Base-by-base conservation (phyloP, 2,329 filamentous ascomycete species). In the Corinectria fuckeliana region DNA sequence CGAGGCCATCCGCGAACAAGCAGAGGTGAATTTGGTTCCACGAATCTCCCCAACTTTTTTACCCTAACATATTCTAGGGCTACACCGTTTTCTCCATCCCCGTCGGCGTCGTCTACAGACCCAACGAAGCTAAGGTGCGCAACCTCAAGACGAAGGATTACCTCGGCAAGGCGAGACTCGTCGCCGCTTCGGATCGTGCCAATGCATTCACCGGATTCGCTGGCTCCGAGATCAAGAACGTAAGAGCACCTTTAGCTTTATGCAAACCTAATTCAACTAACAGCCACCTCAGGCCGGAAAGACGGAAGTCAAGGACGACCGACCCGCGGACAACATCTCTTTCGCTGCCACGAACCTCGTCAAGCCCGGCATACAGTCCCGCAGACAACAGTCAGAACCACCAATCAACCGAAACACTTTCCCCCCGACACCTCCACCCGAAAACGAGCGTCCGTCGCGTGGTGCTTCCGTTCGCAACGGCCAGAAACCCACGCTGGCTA, bases 61-160 rank as follows among this genome's bases (percentile, higher is more conserved):
- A 20, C 48, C n/a, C 70, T 80, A 60, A 79, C 64, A 56, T 38
- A 13, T 55, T 32, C 3, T 62, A 96, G 91, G 95, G 94, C 45
- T 99, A 99, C 74, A 98, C 95, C 0, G 95, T 99, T 39, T 99
- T 99, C 79, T 98, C 93, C 0, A 98, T 98, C 52, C 95, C 95
- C 0, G 93, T 98, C 11, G 95, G 95, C 21, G 91, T 97, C 28
- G 86, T 99, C 14, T 99, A 98, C 77, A 85, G 95, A 58, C 95
- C 95, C 20, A 98, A 97, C 74, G 93, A 96, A 71, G 93, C 95
- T 64, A 99, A 99, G 78, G 95, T 99, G 67, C 96, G 96, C 78
- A 99, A 99, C 72, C 82, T 99, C 71, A 97, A 97, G 81, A 92
- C 93, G 20, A 98, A 98, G 75, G 93, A 99, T 74, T 99, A 99